Evolutionary conservation across 495 filamentous ascomycete genomes (phyloP), one percentile per base, ranked within the genome.

Genomic region (Xylaria sp.): DNA sequence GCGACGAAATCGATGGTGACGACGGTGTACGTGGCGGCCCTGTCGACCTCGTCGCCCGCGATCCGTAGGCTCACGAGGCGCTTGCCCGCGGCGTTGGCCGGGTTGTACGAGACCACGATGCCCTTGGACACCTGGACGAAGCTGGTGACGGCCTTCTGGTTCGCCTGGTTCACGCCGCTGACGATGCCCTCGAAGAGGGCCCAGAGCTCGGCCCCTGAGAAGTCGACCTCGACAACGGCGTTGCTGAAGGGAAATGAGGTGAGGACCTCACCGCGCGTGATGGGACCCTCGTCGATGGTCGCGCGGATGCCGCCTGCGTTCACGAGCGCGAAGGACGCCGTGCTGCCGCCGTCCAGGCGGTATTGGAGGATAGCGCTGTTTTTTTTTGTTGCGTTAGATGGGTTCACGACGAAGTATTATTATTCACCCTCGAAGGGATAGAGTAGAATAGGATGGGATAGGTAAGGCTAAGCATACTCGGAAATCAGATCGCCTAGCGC

Each of bases 191-290:
- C 84, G 46, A 90, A 76, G 33, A 81, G 77, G 5, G 80, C 77
- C 85, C 86, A 87, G 0, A 90, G 75, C 57, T 82, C 76, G 12
- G 79, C 72, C 35, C 87, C 88, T 0, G 80, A 75, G 37, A 86
- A 76, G 0, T 58, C 69, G 12, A 88, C 61, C 67, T 86, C 84
- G 8, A 87, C 86, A 4, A 89, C 80, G 21, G 86, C 78, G 74
- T 89, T 89, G 61, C 83, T 81, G 70, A 90, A 90, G 12, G 87
- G 88, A 71, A 89, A 90, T 1, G 85, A 79, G 0, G 85, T 88
- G 11, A 89, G 75, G 0, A 89, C 83, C 55, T 88, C 82, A 19
- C 87, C 86, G 8, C 85, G 80, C 3, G 86, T 90, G 69, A 89
- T 85, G 26, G 76, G 68, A 33, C 87, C 82, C 1, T 68, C 74